Evolutionary conservation across 106 monocot species (phyloP).

Genomic region (Dendrobium chrysotoxum): DNA sequence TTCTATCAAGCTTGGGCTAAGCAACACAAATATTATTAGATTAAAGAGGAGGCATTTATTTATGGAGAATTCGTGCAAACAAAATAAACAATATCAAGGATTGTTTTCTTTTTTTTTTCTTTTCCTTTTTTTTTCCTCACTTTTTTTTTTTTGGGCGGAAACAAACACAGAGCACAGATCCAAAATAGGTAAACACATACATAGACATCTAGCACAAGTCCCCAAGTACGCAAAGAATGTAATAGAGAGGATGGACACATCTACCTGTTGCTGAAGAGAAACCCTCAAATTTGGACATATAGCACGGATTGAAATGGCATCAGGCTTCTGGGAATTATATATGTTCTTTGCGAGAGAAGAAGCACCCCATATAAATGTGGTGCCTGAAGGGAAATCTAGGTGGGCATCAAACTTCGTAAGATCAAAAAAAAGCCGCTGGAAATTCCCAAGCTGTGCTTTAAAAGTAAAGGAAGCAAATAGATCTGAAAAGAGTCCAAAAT

Average conservation of each 20-base stretch:
- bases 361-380: conserved; percentile 44
- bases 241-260: background rate
- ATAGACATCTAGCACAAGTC: background rate
- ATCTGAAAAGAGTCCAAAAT: conserved; percentile 52
- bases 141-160: background rate
- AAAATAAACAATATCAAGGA: background rate
- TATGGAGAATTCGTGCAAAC: background rate
- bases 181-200: background rate
- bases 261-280: conserved; percentile 94
- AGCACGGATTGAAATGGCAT: conserved; percentile 33
- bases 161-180: background rate
- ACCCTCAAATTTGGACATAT: conserved; percentile 65
- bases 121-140: no score
- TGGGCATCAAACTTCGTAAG: conserved; percentile 67
- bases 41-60: background rate
- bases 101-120: background rate
- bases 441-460: conserved; percentile 75
- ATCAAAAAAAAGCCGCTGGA: conserved; percentile 80
- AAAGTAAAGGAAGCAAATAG: conserved; percentile 54
- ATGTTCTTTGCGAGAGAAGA: conserved; percentile 34
- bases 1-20: background rate
- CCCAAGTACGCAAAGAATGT: background rate
- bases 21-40: background rate
- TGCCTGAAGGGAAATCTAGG: conserved; percentile 64
- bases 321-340: conserved; percentile 33